Conservation (phyloP, 495 filamentous ascomycete genomes). For the Talaromyces nanjingensis region DNA sequence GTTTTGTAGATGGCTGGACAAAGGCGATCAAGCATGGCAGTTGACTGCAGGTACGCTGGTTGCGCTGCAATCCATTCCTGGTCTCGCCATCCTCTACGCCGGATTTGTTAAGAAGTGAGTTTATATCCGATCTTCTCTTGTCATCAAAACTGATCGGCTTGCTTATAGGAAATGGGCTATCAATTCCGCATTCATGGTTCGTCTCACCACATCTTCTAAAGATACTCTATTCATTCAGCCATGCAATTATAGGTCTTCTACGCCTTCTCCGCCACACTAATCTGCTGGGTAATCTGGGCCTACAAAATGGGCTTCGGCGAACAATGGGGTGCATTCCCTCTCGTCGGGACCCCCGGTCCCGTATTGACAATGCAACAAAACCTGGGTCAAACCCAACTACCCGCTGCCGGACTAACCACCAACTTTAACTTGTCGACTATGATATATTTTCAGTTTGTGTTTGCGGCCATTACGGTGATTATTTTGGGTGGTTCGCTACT, state of each 20-base stretch:
- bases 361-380: constrained; percentile 40
- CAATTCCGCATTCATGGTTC: constrained; percentile 48
- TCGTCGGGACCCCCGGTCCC: constrained; percentile 44
- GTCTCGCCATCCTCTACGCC: constrained; percentile 49
- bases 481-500: constrained; percentile 46
- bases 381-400: constrained; percentile 37
- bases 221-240: background rate
- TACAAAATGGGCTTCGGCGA: constrained; percentile 49
- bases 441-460: constrained; percentile 56
- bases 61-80: constrained; percentile 45
- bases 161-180: constrained; percentile 41
- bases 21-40: constrained; percentile 52
- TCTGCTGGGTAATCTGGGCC: constrained; percentile 51
- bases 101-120: constrained; percentile 44
- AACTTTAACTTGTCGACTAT: constrained; percentile 46
- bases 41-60: constrained; percentile 48
- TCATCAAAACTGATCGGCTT: background rate
- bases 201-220: background rate
- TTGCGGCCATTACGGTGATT: constrained; percentile 50
- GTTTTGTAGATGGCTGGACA: constrained; percentile 34
- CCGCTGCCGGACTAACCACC: constrained; percentile 30
- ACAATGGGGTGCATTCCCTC: constrained; percentile 35
- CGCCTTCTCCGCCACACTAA: constrained; percentile 44
- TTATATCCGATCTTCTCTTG: background rate
- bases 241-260: constrained; percentile 31